Evolutionary conservation across 164 flowering plant species (phyloP).

Genomic region (Protea cynaroides): DNA sequence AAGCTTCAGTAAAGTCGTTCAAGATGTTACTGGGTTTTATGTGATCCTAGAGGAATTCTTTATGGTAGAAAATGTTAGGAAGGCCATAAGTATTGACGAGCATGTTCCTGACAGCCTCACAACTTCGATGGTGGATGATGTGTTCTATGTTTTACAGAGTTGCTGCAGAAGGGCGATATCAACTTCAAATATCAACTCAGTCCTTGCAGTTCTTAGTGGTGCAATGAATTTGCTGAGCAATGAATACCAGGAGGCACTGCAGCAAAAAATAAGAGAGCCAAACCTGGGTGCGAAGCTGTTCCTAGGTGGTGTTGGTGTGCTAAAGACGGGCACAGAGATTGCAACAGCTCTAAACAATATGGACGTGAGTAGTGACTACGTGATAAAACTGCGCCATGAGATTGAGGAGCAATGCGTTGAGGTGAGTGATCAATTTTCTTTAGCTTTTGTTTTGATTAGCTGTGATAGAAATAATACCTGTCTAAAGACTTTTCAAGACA

Average conservation of each 20-base stretch:
- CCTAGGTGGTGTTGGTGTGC: conserved; percentile 83
- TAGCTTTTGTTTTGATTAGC: not conserved
- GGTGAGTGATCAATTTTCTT: conserved; percentile 35
- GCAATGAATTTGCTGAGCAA: conserved; percentile 72
- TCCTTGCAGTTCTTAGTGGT: conserved; percentile 67
- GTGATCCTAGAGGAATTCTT: conserved; percentile 87
- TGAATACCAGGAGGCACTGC: conserved; percentile 88
- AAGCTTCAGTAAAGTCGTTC: conserved; percentile 63
- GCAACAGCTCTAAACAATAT: conserved; percentile 87
- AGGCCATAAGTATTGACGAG: conserved; percentile 89
- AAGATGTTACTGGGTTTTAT: conserved; percentile 85
- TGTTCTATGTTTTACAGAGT: conserved; percentile 90
- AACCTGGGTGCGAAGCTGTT: conserved; percentile 77
- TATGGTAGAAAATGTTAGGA: conserved; percentile 96
- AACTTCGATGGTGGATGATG: conserved; percentile 96
- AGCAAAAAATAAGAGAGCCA: conserved; percentile 79
- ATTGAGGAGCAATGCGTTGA: conserved; percentile 85
- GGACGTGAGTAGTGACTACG: conserved; percentile 91
- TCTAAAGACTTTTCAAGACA: too few relatives aligned
- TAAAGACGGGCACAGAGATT: conserved; percentile 82
- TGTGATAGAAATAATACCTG: too few relatives aligned
- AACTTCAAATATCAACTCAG: conserved; percentile 87
- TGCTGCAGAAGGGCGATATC: conserved; percentile 83
- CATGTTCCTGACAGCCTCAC: conserved; percentile 82
- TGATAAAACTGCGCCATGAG: conserved; percentile 73